Evolutionary conservation across 805 yeast genomes (phyloP), one percentile per base, ranked within the genome.

Genomic region (Wickerhamomyces bovis): DNA sequence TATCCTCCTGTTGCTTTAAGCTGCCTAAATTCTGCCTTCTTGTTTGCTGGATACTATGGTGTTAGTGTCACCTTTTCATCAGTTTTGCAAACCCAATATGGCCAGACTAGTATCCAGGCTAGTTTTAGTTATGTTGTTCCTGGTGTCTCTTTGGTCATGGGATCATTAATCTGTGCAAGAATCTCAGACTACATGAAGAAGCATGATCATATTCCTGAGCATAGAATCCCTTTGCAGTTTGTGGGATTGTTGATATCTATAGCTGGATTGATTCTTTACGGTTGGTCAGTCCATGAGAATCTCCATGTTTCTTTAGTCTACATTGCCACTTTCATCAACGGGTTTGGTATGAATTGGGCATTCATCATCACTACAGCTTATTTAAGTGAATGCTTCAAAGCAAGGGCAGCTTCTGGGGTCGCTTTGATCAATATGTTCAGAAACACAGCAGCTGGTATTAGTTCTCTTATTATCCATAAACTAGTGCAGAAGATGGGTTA

Each of bases 291-390:
- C 28, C 63, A 75, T 15, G 63, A 61, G 33, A 64, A 65, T 12
- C 64, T 64, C 16, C 72, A 66, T 44, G 62, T 73, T 30, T 69
- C 60, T 0, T 50, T 70, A 7, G 65, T 76, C 4, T 69, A 74
- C 44, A 64, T 73, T 5, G 72, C 73, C 49, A 60, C 75, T 0
- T 76, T 74, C 48, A 54, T 76, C 6, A 64, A 66, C 26, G 80
- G 80, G 0, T 73, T 75, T 53, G 81, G 82, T 1, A 68, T 76
- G 68, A 74, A 81, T 0, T 77, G 80, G 75, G 73, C 76, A 26
- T 75, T 76, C 49, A 73, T 75, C 19, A 70, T 77, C 0, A 73
- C 74, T 4, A 76, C 78, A 49, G 75, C 83, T 0, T 78, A 77
- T 55, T 56, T 77, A 42, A 71, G 80, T 1, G 83, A 78, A 50